A percentile compares a stretch with the other conserved stretches of the same genome.
These are phyloP conservation scores for Oryza coarctata DNA, from an alignment of 176 grass and related monocot genomes.

Conservation along the genomic window DNA sequence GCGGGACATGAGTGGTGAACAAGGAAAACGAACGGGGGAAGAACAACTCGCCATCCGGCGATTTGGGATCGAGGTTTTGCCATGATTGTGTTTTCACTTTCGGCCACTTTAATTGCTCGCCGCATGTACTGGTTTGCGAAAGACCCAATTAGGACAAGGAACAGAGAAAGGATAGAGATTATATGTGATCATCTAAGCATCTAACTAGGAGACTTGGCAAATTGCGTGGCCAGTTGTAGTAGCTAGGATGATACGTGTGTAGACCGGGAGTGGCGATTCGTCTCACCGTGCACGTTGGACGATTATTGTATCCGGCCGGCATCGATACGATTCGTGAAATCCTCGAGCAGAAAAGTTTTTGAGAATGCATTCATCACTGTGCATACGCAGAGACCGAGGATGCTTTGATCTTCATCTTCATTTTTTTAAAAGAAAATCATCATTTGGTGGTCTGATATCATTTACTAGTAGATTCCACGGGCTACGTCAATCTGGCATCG, in stretches of 20 bases:
- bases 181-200: background rate
- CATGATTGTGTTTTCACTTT: background rate
- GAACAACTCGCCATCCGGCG: background rate
- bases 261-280: background rate
- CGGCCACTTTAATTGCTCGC: slow-evolving; percentile 5
- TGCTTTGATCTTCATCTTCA: too few species aligned
- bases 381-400: too few species aligned
- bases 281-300: background rate
- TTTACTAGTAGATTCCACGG: too few species aligned
- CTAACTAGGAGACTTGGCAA: background rate
- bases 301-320: background rate
- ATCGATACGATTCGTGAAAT: background rate
- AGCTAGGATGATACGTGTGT: background rate
- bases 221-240: background rate
- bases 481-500: too few species aligned
- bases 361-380: too few species aligned
- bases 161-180: background rate
- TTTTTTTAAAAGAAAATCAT: too few species aligned
- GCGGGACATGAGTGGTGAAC: background rate
- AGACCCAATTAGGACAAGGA: background rate
- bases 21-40: background rate
- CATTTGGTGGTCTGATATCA: too few species aligned
- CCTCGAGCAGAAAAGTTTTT: background rate
- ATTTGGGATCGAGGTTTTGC: background rate
- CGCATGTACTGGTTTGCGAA: background rate